These are phyloP conservation scores for Tilletia setariae DNA, from an alignment of 1,284 basidiomycete species.

Conservation along the genomic window DNA sequence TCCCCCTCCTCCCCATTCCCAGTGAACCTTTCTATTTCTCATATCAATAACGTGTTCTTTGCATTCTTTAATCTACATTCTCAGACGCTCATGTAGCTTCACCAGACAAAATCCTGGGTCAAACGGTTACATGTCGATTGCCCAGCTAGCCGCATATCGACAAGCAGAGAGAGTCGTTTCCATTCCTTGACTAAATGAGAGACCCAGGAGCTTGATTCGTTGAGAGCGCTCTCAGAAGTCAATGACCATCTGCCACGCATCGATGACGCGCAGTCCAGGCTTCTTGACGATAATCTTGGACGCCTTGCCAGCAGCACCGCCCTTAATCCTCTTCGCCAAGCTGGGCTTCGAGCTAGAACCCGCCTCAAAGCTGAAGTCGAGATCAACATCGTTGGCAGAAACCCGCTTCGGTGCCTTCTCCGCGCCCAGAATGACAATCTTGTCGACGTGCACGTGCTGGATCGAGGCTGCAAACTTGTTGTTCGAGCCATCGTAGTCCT, in stretches of 20 bases:
- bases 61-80: too few species aligned
- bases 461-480: constrained; percentile 43
- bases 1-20: too few species aligned
- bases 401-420: constrained; percentile 32
- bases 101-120: too few species aligned
- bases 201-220: too few species aligned
- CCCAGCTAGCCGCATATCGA: too few species aligned
- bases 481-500: constrained; percentile 16
- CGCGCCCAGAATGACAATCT: constrained; percentile 46
- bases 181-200: too few species aligned
- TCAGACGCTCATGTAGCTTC: too few species aligned
- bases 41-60: too few species aligned
- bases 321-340: background rate
- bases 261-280: constrained; percentile 7
- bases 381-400: constrained; percentile 23
- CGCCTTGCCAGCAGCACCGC: background rate
- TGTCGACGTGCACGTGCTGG: constrained; percentile 42
- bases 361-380: constrained; percentile 13
- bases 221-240: background rate
- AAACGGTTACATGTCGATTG: too few species aligned
- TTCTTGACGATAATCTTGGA: constrained; percentile 5
- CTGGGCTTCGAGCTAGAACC: background rate
- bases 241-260: constrained; percentile 14
- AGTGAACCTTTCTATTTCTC: too few species aligned
- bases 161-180: background rate